phyloP scores from a whole-genome alignment of 148 eudicot species.

The Euryodendron excelsum region DNA sequence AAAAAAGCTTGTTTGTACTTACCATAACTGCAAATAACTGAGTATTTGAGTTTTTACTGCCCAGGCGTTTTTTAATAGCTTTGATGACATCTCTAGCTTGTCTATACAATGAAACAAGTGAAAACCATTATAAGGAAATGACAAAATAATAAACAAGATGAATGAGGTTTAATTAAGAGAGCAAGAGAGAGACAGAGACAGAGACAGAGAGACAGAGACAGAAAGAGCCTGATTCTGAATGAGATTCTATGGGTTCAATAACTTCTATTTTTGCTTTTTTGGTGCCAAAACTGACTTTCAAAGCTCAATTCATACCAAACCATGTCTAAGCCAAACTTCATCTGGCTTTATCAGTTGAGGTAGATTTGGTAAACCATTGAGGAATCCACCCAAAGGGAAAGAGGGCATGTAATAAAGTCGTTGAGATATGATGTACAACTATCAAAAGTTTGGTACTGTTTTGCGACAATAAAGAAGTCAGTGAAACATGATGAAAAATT shows the following conservation, averaged over 20 bases:
- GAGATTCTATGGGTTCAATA: neutral
- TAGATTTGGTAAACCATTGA: neutral
- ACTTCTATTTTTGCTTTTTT: too few relatives aligned
- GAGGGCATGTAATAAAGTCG: neutral
- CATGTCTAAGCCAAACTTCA: neutral
- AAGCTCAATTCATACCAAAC: neutral
- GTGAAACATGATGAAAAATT: neutral
- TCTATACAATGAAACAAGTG: constrained; percentile 46
- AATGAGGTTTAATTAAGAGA: neutral
- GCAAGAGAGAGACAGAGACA: neutral
- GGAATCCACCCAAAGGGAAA: neutral
- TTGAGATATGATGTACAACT: neutral
- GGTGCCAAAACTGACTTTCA: neutral
- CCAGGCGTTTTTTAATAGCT: constrained; percentile 85
- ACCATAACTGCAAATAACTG: constrained; percentile 85
- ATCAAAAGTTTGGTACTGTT: neutral
- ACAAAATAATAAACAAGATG: neutral
- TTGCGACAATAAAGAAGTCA: neutral
- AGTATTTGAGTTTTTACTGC: constrained; percentile 67
- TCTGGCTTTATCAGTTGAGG: too few relatives aligned
- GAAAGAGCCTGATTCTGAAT: neutral
- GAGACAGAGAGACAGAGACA: neutral
- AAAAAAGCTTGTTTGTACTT: constrained; percentile 25
- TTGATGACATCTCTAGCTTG: constrained; percentile 86
- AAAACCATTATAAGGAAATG: neutral